Evolutionary conservation across 805 yeast species (phyloP), one percentile per base, ranked within the genome.

Genomic region (Nakazawaea ambrosiae): DNA sequence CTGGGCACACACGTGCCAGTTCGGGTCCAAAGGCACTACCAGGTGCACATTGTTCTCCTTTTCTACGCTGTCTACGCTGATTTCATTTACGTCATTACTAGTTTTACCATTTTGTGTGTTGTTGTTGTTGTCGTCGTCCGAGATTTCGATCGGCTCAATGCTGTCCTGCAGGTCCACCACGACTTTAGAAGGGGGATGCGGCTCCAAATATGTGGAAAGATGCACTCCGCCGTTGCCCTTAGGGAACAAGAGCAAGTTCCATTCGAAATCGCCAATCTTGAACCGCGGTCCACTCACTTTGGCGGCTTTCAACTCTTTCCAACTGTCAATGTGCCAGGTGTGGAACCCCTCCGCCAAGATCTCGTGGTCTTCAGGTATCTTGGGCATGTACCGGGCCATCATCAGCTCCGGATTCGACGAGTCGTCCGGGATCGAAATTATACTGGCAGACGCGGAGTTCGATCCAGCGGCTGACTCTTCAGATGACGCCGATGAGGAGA

Each of bases 1-100:
- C 50, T 88, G 95, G 2, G 92, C 95, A 60, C 97, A 88, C n/a
- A 77, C 80, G 39, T 78, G 78, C 95, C 96, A 88, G 40, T 74
- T 73, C 3, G 71, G 67, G 40, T 62, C 61, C n/a, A 45, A 51
- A 2, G 51, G 51, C 15, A 43, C 59, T 42, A 46, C 55, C 14
- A 50, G 59, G 4, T 49, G 47, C 26, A 40, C 15, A 22, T 8
- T 22, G 11, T 55, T 49, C 14, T 44, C 39, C n/a, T 48, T 40
- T 27, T 57, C 57, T 10, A 17, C 24, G 12, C 10, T 8, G 15
- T 20, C 17, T 10, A 5, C 31, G 4, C 17, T 18, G 7, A 8
- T 22, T 6, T 26, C 28, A 26, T 6, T 10, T 7, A 26, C 16
- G 7, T 10, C 28, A 26, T 5, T 26, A 10, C n/a, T 12, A 6